Conservation (phyloP, 208 protist genomes). For the Leptomonas seymouri region DNA sequence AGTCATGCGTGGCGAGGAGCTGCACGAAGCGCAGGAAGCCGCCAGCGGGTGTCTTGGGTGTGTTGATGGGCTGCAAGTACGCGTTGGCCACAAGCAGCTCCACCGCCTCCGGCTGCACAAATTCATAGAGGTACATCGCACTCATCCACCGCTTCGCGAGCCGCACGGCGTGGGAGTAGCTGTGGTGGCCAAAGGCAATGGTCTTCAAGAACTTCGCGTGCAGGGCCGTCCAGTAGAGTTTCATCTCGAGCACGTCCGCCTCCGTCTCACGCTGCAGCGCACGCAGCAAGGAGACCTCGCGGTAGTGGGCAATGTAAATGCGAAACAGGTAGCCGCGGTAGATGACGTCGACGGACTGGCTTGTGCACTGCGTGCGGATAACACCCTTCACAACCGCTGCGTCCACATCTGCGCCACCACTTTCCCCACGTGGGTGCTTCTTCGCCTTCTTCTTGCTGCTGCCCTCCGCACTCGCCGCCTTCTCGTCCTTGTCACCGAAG, state of each 20-base stretch:
- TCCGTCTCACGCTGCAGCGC: constrained; percentile 74
- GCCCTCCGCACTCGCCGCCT: constrained; percentile 6
- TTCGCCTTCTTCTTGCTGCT: constrained; percentile 21
- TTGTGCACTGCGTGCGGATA: constrained; percentile 66
- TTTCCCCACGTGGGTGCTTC: constrained; percentile 5
- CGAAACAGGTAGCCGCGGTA: constrained; percentile 84
- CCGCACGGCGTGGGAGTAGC: constrained; percentile 71
- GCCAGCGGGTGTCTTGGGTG: constrained; percentile 62
- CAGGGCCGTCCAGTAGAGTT: constrained; percentile 86
- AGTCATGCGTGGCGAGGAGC: constrained; percentile 79
- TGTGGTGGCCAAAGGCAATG: constrained; percentile 76
- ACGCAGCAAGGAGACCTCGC: constrained; percentile 80
- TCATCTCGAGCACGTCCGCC: constrained; percentile 75
- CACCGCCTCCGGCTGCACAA: constrained; percentile 77
- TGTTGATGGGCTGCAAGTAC: constrained; percentile 51
- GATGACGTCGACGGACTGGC: constrained; percentile 80
- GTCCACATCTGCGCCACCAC: not conserved
- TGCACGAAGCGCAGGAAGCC: constrained; percentile 86
- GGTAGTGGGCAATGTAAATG: constrained; percentile 89
- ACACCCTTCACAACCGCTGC: constrained; percentile 10
- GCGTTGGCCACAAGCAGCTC: constrained; percentile 85
- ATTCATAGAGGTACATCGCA: constrained; percentile 82
- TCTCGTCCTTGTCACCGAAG: constrained; percentile 21
- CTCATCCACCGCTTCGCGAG: constrained; percentile 83
- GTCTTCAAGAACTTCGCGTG: constrained; percentile 83